Conservation (phyloP, 306 rosid genomes). For the Vicia sativa region DNA sequence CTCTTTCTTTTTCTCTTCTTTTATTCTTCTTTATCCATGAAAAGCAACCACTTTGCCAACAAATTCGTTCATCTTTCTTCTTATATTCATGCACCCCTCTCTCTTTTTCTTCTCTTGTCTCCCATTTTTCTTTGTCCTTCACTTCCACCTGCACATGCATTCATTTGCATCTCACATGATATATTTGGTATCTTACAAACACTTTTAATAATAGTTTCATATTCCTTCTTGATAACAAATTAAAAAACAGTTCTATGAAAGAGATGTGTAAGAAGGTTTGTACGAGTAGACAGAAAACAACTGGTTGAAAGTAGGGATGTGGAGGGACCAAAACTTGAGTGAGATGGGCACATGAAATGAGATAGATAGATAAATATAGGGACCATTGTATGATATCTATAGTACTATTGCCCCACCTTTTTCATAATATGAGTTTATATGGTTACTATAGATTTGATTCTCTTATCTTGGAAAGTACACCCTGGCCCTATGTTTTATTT, state of each 20-base stretch:
- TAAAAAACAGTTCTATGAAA: background rate
- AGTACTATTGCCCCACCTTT: conserved; percentile 33
- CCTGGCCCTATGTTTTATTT: conserved; percentile 20
- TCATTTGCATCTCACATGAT: conserved; percentile 32
- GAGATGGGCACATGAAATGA: conserved; percentile 44
- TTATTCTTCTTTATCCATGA: conserved; percentile 78
- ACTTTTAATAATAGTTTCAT: background rate
- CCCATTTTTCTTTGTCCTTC: conserved; percentile 61
- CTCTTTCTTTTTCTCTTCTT: conserved; percentile 57
- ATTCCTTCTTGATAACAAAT: background rate
- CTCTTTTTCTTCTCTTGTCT: conserved; percentile 40
- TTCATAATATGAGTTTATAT: conserved; percentile 38
- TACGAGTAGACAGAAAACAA: conserved; percentile 46
- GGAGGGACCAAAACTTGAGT: conserved; percentile 44
- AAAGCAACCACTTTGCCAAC: conserved; percentile 64
- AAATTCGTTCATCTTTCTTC: conserved; percentile 38
- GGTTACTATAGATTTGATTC: conserved; percentile 42
- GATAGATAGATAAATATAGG: conserved; percentile 42
- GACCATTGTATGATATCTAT: conserved; percentile 43
- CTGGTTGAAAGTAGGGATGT: conserved; percentile 37
- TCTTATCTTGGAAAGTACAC: conserved; percentile 41
- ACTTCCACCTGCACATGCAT: conserved; percentile 59
- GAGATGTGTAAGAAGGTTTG: conserved; percentile 25
- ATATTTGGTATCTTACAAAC: conserved; percentile 10
- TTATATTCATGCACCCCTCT: conserved; percentile 37